Base-by-base conservation (phyloP, 176 grass and related monocot species). In the Dendrocalamus sinicus region DNA sequence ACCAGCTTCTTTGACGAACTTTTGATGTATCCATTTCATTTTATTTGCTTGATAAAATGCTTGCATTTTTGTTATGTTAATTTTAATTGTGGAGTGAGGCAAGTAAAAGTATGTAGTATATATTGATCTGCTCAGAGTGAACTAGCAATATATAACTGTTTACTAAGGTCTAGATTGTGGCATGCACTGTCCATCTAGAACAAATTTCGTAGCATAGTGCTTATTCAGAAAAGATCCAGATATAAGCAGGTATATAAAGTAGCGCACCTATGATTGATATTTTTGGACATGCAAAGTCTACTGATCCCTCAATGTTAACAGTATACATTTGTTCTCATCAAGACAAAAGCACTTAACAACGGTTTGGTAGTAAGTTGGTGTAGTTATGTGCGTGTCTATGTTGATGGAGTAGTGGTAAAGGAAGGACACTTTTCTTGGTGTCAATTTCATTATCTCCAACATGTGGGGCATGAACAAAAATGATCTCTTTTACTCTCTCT, bases 331-430 rank as follows among this genome's bases (percentile, higher is more conserved):
- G 69, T 86, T 86, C 66, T 59, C 70, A 84, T 75, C n/a, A 80
- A 87, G 80, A 84, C 69, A 87, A 75, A 91, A 80, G 30, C 51
- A 69, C 75, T 84, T 91, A 88, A 76, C 12, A 84, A 84, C 12
- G 32, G 70, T 80, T 88, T 91, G 76, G 81, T 91, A 84, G 62
- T 80, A 73, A 84, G 85, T 91, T 76, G 85, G 65, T 81, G 82
- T n/a, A n/a, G n/a, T 84, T 81, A 84, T 47, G 53, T 77, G 54
- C 2, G 20, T 24, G 53, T 77, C 53, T 77, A 85, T 84, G 50
- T 84, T 80, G 76, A 75, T 84, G 62, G 85, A 84, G 80, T 91
- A 75, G 69, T 63, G 44, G 20, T 79, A 87, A 87, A 87, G 75
- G 75, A 91, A 84, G 80, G 28, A 13, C 51, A 46, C 85, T 87